Conservation (phyloP, 2,329 filamentous ascomycete genomes). For the Juglanconis juglandina region DNA sequence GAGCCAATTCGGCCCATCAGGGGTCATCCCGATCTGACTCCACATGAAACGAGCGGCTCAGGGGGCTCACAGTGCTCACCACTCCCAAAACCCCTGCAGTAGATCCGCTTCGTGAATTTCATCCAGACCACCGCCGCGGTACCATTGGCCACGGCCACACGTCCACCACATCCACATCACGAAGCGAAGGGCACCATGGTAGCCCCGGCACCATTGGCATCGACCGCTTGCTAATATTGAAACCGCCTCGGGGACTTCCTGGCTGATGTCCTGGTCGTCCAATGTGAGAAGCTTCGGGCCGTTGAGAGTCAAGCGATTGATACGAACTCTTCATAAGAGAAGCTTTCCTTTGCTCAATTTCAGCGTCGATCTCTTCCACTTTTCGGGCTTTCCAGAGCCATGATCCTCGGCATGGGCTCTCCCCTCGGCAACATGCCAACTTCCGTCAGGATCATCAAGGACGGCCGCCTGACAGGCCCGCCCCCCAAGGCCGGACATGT, state of each 20-base stretch:
- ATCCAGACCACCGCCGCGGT: background rate
- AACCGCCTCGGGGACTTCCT: background rate
- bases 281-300: background rate
- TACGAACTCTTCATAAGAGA: background rate
- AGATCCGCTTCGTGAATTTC: conserved; percentile 6
- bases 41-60: conserved; percentile 18
- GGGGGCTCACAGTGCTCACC: background rate
- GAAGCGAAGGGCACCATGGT: background rate
- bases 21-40: conserved; percentile 4
- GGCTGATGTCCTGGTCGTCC: background rate
- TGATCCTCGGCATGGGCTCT: background rate
- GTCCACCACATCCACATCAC: background rate
- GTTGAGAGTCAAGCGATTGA: background rate
- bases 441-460: no score
- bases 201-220: background rate
- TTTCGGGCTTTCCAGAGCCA: no score
- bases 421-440: no score
- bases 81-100: conserved; percentile 13
- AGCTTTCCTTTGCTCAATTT: background rate
- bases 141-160: conserved; percentile 6
- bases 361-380: background rate
- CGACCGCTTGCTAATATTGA: conserved; percentile 3
- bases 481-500: background rate
- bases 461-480: background rate
- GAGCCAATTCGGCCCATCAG: conserved; percentile 5